Conservation (phyloP, 2,329 filamentous ascomycete genomes). For the Arthrobotrys iridis region DNA sequence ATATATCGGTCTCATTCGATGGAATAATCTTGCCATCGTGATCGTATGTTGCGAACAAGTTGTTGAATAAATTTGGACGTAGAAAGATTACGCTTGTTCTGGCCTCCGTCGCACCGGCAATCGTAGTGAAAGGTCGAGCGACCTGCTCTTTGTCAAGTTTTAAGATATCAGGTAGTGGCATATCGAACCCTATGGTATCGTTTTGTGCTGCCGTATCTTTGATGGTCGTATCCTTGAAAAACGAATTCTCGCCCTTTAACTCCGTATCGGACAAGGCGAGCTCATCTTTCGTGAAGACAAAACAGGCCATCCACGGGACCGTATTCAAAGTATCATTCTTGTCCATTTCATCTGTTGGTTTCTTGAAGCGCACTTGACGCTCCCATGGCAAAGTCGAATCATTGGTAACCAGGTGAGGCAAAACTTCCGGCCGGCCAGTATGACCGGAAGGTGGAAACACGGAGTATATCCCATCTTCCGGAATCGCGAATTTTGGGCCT, state of each 20-base stretch:
- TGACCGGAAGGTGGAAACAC: slow-evolving; percentile 63
- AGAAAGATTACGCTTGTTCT: slow-evolving; percentile 60
- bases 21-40: slow-evolving; percentile 18
- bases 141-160: slow-evolving; percentile 18
- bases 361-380: slow-evolving; percentile 57
- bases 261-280: slow-evolving; percentile 58
- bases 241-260: slow-evolving; percentile 12
- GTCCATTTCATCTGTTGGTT: slow-evolving; percentile 21
- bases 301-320: slow-evolving; percentile 63
- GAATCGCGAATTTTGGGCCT: slow-evolving; percentile 61
- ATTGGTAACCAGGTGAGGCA: slow-evolving; percentile 65
- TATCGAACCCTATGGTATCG: slow-evolving; percentile 57
- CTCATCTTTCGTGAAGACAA: slow-evolving; percentile 62
- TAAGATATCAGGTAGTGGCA: slow-evolving; percentile 31
- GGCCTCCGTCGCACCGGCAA: slow-evolving; percentile 24
- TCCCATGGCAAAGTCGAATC: slow-evolving; percentile 65
- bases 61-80: slow-evolving; percentile 57
- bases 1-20: slow-evolving; percentile 54
- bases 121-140: slow-evolving; percentile 5
- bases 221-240: slow-evolving; percentile 49
- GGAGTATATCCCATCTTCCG: slow-evolving; percentile 60
- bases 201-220: slow-evolving; percentile 53
- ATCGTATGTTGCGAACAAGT: slow-evolving; percentile 56
- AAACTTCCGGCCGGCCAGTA: slow-evolving; percentile 59
- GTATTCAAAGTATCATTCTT: slow-evolving; percentile 53